Evolutionary conservation across 1,284 basidiomycete genomes (phyloP).

Genomic region (Microbotryum scabiosae): DNA sequence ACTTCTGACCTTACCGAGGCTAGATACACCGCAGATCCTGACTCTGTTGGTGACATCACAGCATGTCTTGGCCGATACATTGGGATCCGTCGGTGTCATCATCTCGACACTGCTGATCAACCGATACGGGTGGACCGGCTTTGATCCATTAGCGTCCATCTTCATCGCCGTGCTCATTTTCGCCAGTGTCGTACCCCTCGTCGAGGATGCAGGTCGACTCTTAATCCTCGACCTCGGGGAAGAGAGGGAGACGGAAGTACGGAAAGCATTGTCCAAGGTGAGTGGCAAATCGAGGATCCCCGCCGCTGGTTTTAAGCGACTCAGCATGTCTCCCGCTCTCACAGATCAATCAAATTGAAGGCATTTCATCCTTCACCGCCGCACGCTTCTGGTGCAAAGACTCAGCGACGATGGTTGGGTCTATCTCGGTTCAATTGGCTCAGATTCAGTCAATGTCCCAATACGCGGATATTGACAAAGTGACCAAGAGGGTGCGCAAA

Average conservation of each 20-base stretch:
- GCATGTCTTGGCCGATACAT: conserved; percentile 47
- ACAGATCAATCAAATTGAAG: conserved; percentile 58
- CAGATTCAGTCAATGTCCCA: conserved; percentile 49
- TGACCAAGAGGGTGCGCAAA: conserved; percentile 64
- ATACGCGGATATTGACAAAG: conserved; percentile 58
- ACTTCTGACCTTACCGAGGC: neutral
- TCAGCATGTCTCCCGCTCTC: conserved; percentile 17
- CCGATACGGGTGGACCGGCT: conserved; percentile 98
- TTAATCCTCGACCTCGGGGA: conserved; percentile 72
- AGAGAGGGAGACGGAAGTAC: conserved; percentile 58
- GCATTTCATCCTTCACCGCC: conserved; percentile 66
- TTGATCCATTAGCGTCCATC: conserved; percentile 94
- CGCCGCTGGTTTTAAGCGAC: neutral
- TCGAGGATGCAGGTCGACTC: conserved; percentile 84
- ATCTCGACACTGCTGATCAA: conserved; percentile 92
- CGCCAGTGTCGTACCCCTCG: conserved; percentile 87
- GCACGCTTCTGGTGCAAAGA: conserved; percentile 97
- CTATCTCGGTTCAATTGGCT: conserved; percentile 74
- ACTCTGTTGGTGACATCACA: conserved; percentile 9
- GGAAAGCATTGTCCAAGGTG: conserved; percentile 68
- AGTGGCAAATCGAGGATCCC: conserved; percentile 29
- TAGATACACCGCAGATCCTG: neutral
- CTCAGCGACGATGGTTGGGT: conserved; percentile 71
- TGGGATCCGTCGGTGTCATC: conserved; percentile 94
- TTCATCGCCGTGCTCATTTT: conserved; percentile 95